Percentiles rank a stretch among this genome's conserved stretches.
Evolutionary conservation across 1,139 yeast species (phyloP).

Genomic region (Blastobotrys petasosporus): DNA sequence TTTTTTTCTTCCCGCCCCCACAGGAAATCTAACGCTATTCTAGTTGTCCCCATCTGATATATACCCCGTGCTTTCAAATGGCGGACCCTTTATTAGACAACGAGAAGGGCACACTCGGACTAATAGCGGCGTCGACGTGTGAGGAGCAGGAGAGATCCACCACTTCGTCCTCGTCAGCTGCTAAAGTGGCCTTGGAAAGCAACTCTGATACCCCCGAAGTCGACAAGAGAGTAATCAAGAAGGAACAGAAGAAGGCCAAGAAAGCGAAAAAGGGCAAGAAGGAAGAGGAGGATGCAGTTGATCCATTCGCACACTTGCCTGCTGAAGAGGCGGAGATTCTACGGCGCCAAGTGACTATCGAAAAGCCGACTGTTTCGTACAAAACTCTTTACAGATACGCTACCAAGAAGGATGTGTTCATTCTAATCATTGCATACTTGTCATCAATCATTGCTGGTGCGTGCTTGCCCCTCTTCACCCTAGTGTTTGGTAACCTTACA

Average conservation of each 20-base stretch:
- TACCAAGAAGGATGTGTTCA: conserved; percentile 26
- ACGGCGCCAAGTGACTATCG: conserved; percentile 30
- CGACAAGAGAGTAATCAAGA: too few relatives aligned
- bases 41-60: too few relatives aligned
- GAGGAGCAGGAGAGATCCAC: too few relatives aligned
- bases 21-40: too few relatives aligned
- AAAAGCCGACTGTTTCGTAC: conserved; percentile 25
- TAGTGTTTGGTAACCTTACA: conserved; percentile 37
- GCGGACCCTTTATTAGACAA: too few relatives aligned
- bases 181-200: too few relatives aligned
- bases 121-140: too few relatives aligned
- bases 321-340: conserved; percentile 32
- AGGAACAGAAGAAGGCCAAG: conserved; percentile 2
- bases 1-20: too few relatives aligned
- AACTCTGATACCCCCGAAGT: too few relatives aligned
- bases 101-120: too few relatives aligned
- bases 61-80: too few relatives aligned
- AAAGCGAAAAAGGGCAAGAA: conserved; percentile 1
- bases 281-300: conserved; percentile 10
- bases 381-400: conserved; percentile 36
- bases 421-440: conserved; percentile 28
- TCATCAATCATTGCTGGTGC: conserved; percentile 36
- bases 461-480: conserved; percentile 37
- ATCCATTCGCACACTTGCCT: conserved; percentile 28
- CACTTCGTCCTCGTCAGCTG: too few relatives aligned